A percentile compares a stretch with the other conserved stretches of the same genome.
Conservation (phyloP, 495 filamentous ascomycete species). For the Lindgomyces ingoldianus region DNA sequence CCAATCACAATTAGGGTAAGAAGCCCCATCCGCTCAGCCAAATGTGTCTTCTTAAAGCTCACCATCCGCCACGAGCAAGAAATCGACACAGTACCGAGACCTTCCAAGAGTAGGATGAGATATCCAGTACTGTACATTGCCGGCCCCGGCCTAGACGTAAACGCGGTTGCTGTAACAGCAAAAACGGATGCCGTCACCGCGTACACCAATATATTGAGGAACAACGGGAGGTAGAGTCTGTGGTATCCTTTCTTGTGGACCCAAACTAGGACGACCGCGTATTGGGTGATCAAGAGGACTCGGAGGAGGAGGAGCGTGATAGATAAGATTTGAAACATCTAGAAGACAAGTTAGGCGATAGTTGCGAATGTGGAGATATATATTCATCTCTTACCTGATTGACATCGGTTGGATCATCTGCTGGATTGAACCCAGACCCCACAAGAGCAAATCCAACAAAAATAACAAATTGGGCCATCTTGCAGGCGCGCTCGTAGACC, state of each 20-base stretch:
- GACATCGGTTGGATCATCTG: not conserved
- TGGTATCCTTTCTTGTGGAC: slow-evolving; percentile 8
- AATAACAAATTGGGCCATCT: slow-evolving; percentile 17
- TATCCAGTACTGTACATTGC: slow-evolving; percentile 10
- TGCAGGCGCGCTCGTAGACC: slow-evolving; percentile 26
- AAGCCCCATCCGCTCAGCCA: slow-evolving; percentile 31
- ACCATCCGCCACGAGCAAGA: slow-evolving; percentile 30
- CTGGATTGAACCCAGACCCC: slow-evolving; percentile 24
- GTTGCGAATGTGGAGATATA: not conserved
- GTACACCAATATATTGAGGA: slow-evolving; percentile 14
- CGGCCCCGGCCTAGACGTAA: not conserved
- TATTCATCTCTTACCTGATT: not conserved
- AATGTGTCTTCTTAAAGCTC: slow-evolving; percentile 30
- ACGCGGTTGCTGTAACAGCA: slow-evolving; percentile 1
- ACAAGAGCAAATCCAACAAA: slow-evolving; percentile 30
- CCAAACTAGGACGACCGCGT: not conserved
- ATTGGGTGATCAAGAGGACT: not conserved
- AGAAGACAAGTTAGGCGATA: not conserved
- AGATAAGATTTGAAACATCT: slow-evolving; percentile 13
- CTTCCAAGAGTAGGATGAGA: slow-evolving; percentile 19
- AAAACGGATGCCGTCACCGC: slow-evolving; percentile 1
- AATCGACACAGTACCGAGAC: slow-evolving; percentile 13
- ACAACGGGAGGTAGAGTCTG: not conserved
- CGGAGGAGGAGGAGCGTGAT: not conserved
- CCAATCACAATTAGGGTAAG: slow-evolving; percentile 34